Conservation (phyloP, 192 early-diverging fungal genomes). For the Spizellomyces punctatus region DNA sequence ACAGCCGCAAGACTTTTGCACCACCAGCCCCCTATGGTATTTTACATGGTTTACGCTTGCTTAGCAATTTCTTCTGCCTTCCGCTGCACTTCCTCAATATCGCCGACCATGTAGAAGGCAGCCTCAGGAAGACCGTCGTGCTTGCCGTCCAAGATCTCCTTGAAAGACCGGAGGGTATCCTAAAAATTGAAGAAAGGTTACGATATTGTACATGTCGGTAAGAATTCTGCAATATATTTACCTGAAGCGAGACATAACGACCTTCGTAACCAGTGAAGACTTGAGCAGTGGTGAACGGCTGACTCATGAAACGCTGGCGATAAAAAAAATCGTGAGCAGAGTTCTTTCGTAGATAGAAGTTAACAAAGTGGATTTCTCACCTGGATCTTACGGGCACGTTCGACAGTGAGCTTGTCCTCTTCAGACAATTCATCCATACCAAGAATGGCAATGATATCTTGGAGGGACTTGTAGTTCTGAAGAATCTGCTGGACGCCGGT, state of each 20-base stretch:
- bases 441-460: constrained; percentile 99
- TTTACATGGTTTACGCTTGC: constrained; percentile 11
- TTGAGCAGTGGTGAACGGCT: constrained; percentile 96
- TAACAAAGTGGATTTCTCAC: constrained; percentile 1
- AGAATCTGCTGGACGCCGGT: constrained; percentile 93
- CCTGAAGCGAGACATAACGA: constrained; percentile 75
- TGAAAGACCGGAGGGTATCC: constrained; percentile 97
- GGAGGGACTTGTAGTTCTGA: constrained; percentile 98
- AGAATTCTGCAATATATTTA: constrained; percentile 15
- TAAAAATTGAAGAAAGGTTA: constrained; percentile 34
- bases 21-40: no score
- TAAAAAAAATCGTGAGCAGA: background rate
- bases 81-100: constrained; percentile 90
- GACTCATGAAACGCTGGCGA: constrained; percentile 90
- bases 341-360: background rate
- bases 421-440: constrained; percentile 99
- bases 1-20: no score
- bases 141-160: constrained; percentile 97
- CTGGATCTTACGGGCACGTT: constrained; percentile 99
- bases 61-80: constrained; percentile 85
- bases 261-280: constrained; percentile 98
- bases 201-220: background rate
- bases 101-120: constrained; percentile 98
- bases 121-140: constrained; percentile 92
- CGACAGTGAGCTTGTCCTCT: constrained; percentile 97